Conservation (phyloP, 2,329 filamentous ascomycete genomes). For the Botrytis medusae region DNA sequence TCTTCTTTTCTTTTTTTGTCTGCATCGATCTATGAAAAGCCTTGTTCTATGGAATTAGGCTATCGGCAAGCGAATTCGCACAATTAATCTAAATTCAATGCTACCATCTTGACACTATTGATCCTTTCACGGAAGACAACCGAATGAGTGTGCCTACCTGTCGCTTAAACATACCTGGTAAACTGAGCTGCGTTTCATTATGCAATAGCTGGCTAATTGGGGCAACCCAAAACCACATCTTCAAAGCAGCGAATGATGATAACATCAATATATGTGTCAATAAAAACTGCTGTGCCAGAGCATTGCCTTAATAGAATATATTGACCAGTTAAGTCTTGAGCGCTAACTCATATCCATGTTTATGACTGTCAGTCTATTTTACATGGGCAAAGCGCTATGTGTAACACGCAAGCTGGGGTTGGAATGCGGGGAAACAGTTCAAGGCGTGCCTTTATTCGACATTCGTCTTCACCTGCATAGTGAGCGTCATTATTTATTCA, state of each 20-base stretch:
- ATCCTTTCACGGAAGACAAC: constrained; percentile 5
- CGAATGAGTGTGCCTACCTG: constrained; percentile 8
- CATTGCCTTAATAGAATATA: background rate
- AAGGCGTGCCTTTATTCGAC: background rate
- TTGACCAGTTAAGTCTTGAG: constrained; percentile 5
- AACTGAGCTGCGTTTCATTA: constrained; percentile 1
- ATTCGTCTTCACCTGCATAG: background rate
- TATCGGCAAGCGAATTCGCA: background rate
- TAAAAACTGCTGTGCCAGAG: constrained; percentile 7
- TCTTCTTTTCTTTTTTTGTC: background rate
- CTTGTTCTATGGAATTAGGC: background rate
- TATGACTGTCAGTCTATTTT: constrained; percentile 1
- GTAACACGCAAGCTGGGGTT: constrained; percentile 18
- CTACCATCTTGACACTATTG: constrained; percentile 2
- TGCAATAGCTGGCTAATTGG: background rate
- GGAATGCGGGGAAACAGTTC: constrained; percentile 20
- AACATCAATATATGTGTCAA: constrained; percentile 4
- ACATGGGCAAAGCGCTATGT: constrained; percentile 7
- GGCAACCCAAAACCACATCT: constrained; percentile 2
- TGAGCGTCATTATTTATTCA: background rate
- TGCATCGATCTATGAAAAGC: background rate
- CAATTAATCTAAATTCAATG: background rate
- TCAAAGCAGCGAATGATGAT: constrained; percentile 8
- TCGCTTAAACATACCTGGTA: constrained; percentile 18
- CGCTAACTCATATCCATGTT: constrained; percentile 14